Evolutionary conservation across 2,329 filamentous ascomycete species (phyloP).

Genomic region (Endothia cerciana): DNA sequence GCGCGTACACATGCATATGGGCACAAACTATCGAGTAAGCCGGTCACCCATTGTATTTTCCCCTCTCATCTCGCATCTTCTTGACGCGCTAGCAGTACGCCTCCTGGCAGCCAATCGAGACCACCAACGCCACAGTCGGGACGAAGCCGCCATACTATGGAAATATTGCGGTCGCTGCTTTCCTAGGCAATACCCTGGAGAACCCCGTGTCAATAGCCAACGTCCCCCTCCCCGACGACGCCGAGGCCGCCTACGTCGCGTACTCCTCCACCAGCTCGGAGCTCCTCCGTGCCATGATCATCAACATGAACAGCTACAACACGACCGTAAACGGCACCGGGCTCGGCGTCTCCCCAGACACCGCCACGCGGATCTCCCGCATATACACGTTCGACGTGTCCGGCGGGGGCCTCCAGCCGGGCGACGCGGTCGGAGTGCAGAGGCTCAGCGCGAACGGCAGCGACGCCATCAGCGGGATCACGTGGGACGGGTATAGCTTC

Average conservation of each 20-base stretch:
- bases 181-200: slow-evolving; percentile 49
- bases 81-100: slow-evolving; percentile 47
- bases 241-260: slow-evolving; percentile 59
- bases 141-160: slow-evolving; percentile 70
- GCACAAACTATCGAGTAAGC: slow-evolving; percentile 60
- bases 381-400: slow-evolving; percentile 49
- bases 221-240: slow-evolving; percentile 45
- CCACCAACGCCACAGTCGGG: slow-evolving; percentile 51
- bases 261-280: slow-evolving; percentile 45
- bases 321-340: slow-evolving; percentile 52
- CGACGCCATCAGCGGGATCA: slow-evolving; percentile 64
- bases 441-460: slow-evolving; percentile 64
- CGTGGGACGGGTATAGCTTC: slow-evolving; percentile 65
- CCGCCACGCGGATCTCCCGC: slow-evolving; percentile 37
- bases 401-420: slow-evolving; percentile 34
- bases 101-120: slow-evolving; percentile 63
- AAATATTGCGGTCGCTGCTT: slow-evolving; percentile 60
- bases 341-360: slow-evolving; percentile 32
- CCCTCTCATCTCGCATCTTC: no score
- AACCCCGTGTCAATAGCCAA: slow-evolving; percentile 50
- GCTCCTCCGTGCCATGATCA: slow-evolving; percentile 53
- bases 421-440: slow-evolving; percentile 42
- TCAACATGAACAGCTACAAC: slow-evolving; percentile 65
- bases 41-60: not conserved
- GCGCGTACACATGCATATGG: slow-evolving; percentile 67